Conservation (phyloP, 495 filamentous ascomycete genomes). For the Lepraria neglecta region DNA sequence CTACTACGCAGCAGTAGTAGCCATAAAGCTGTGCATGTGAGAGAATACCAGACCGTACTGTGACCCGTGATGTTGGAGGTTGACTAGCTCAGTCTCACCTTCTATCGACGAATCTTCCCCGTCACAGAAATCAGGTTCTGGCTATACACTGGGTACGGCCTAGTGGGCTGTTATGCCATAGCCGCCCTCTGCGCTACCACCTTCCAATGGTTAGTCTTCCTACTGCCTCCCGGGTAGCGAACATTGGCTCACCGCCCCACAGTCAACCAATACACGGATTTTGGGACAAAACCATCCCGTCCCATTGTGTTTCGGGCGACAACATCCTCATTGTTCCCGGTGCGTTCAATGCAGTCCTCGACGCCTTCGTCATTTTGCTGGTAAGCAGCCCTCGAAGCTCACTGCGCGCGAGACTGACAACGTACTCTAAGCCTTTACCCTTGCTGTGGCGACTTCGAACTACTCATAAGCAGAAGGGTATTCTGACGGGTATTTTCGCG, state of each 20-base stretch:
- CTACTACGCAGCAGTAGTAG: conserved; percentile 20
- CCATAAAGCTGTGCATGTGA: conserved; percentile 23
- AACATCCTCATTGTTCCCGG: conserved; percentile 19
- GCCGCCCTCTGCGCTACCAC: conserved; percentile 13
- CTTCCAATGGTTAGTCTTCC: conserved; percentile 20
- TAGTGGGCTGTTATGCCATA: conserved; percentile 16
- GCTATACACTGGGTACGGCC: conserved; percentile 12
- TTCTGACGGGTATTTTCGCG: conserved; percentile 20
- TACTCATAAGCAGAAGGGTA: conserved; percentile 18
- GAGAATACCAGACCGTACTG: not conserved
- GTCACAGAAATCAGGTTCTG: conserved; percentile 17
- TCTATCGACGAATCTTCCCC: conserved; percentile 26
- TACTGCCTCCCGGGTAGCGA: not conserved
- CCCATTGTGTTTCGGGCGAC: conserved; percentile 20
- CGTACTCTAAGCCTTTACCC: conserved; percentile 8
- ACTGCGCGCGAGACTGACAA: not conserved
- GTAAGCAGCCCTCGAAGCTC: not conserved
- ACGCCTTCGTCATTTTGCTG: conserved; percentile 18
- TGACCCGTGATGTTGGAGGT: not conserved
- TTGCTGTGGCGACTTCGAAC: conserved; percentile 20
- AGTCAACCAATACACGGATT: conserved; percentile 18
- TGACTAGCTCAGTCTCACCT: conserved; percentile 20
- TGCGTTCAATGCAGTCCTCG: conserved; percentile 20
- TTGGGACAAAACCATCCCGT: conserved; percentile 15
- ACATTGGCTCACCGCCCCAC: conserved; percentile 1